A percentile compares a stretch with the other conserved stretches of the same genome.
phyloP scores from a whole-genome alignment of 2,329 filamentous ascomycete species.

The Boeremia lycopersici region DNA sequence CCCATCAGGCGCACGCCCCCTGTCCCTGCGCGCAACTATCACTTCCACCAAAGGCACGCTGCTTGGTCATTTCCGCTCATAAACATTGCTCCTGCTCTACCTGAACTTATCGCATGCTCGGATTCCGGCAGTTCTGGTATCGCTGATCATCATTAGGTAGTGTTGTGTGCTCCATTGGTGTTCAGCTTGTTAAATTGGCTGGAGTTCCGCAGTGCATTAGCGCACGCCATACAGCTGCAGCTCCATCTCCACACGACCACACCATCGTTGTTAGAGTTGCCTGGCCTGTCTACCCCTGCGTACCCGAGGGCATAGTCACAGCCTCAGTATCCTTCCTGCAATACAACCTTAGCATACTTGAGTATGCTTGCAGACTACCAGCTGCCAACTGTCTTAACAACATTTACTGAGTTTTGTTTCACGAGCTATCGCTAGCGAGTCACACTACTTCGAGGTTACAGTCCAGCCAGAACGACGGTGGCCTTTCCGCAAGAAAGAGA shows the following conservation, averaged over 20 bases:
- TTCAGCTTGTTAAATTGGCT: constrained; percentile 32
- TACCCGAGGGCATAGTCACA: constrained; percentile 27
- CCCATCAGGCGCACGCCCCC: constrained; percentile 21
- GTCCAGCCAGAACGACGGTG: neutral
- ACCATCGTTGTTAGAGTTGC: constrained; percentile 27
- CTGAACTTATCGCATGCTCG: constrained; percentile 28
- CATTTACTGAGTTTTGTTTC: constrained; percentile 29
- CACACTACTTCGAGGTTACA: constrained; percentile 3
- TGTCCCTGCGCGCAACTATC: constrained; percentile 27
- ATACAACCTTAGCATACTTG: constrained; percentile 29
- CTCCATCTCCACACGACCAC: constrained; percentile 31
- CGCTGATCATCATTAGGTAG: neutral
- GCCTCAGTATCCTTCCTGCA: constrained; percentile 30
- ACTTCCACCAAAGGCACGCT: constrained; percentile 25
- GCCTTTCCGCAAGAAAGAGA: neutral
- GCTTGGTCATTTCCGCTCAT: constrained; percentile 32
- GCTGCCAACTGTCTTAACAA: constrained; percentile 37
- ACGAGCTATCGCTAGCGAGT: constrained; percentile 28
- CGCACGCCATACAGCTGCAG: constrained; percentile 36
- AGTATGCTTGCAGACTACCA: constrained; percentile 40
- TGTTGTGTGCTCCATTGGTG: constrained; percentile 17
- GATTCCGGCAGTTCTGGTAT: constrained; percentile 15
- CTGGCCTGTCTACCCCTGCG: constrained; percentile 29
- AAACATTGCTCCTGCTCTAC: constrained; percentile 31
- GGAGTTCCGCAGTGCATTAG: constrained; percentile 39